Base-by-base conservation (phyloP, 495 filamentous ascomycete species). In the Choiromyces venosus region DNA sequence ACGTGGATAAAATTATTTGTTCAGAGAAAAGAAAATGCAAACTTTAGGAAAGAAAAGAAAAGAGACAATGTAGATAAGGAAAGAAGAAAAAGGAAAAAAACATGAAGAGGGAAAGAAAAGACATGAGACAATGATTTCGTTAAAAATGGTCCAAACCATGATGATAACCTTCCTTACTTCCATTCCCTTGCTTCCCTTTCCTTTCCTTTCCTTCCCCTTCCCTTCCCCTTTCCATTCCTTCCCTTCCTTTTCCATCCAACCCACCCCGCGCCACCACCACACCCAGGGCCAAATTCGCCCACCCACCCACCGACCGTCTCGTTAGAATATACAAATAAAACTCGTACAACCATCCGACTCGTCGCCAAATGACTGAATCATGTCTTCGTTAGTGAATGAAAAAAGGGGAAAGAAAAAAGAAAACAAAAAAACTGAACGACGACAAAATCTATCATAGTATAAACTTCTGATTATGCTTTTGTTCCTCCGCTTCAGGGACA, bases 11-110 rank as follows among this genome's bases (percentile, higher is more conserved):
- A n/a, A 68, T 70, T 37, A 37, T 25, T 65, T 66, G 40, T 10
- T 56, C 25, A 65, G 35, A 8, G 16, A 33, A 42, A 64, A 33
- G n/a, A 69, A 36, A 69, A 65, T 29, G 39, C n/a, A 56, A 7
- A 37, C 16, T n/a, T 5, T 14, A 76, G 67, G 69, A 75, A 67
- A 67, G 72, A 74, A 67, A 74, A 69, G 69, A 69, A 73, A 66
- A 74, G 69, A 73, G 71, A 70, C 46, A 77, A 74, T 70, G 74
- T 76, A 69, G 42, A 56, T 69, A 67, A 37, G 46, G 56, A 73
- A 39, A 36, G 25, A 67, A 40, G 42, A 65, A 37, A 67, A 42
- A 37, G 25, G 25, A 37, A 33, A 65, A 44, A 25, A 65, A 65
- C 39, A 37, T 16, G 71, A 39, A 38, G 21, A 33, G n/a, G 21